A percentile compares a stretch with the other conserved stretches of the same genome.
Evolutionary conservation across 106 monocot species (phyloP).

Genomic region (Dioscorea alata): DNA sequence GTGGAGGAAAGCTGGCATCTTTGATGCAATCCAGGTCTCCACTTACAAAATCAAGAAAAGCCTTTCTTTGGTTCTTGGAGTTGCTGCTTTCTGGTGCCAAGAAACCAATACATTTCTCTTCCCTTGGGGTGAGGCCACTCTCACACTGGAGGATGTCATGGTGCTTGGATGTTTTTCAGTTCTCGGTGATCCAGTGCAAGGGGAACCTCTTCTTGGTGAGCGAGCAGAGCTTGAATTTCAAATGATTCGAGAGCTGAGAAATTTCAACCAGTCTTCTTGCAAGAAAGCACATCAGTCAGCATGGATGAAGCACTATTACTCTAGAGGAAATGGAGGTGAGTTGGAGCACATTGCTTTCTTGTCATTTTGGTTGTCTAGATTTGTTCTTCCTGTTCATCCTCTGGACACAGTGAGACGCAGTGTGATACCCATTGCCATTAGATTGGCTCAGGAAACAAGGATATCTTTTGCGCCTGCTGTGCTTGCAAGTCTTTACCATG

Average conservation of each 20-base stretch:
- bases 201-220: constrained; percentile 20
- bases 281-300: constrained; percentile 59
- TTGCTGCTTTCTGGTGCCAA: constrained; percentile 46
- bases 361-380: constrained; percentile 65
- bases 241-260: constrained; percentile 31
- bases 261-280: constrained; percentile 38
- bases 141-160: constrained; percentile 64
- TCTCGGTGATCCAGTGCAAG: constrained; percentile 37
- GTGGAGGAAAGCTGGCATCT: constrained; percentile 62
- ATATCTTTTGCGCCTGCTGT: constrained; percentile 63
- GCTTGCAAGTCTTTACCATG: constrained; percentile 46
- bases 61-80: constrained; percentile 27
- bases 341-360: constrained; percentile 61
- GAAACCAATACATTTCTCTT: constrained; percentile 67
- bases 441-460: constrained; percentile 39
- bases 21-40: constrained; percentile 49
- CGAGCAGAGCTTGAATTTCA: constrained; percentile 21
- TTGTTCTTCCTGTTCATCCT: constrained; percentile 46
- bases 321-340: constrained; percentile 33
- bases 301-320: constrained; percentile 60
- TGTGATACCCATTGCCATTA: constrained; percentile 47
- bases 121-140: constrained; percentile 71
- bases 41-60: constrained; percentile 40
- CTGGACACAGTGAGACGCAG: constrained; percentile 30
- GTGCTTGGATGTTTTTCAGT: constrained; percentile 56